Evolutionary conservation across 2,329 filamentous ascomycete genomes (phyloP).

Genomic region (Pezicula neosporulosa): DNA sequence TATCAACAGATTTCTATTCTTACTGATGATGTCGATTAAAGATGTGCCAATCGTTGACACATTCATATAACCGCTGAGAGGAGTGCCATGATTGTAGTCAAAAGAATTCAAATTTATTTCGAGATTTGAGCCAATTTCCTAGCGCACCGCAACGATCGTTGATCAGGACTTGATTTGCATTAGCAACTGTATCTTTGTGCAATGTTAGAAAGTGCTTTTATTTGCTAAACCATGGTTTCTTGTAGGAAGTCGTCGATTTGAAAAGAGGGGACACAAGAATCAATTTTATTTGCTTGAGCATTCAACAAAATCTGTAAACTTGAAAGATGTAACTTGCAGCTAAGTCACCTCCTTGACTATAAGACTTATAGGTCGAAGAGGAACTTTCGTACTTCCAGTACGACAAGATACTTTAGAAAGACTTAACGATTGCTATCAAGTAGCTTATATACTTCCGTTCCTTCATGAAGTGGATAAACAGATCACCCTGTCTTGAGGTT

Average conservation of each 20-base stretch:
- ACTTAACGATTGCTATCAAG: no score
- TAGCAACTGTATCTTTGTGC: slow-evolving; percentile 30
- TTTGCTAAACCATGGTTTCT: slow-evolving; percentile 41
- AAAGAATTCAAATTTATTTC: slow-evolving; percentile 58
- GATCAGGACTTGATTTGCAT: slow-evolving; percentile 46
- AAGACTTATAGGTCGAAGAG: neutral
- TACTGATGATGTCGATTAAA: slow-evolving; percentile 47
- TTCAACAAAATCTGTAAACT: neutral
- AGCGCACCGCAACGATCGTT: slow-evolving; percentile 54
- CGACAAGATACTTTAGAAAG: no score
- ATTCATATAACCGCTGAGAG: slow-evolving; percentile 45
- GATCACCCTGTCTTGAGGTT: no score
- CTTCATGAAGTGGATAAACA: no score
- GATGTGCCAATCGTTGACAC: slow-evolving; percentile 41
- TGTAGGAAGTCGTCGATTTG: slow-evolving; percentile 35
- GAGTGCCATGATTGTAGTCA: slow-evolving; percentile 54
- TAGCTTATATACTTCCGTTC: no score
- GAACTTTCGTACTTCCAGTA: no score
- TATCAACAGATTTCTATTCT: slow-evolving; percentile 53
- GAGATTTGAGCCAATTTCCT: slow-evolving; percentile 53
- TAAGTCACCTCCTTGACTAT: neutral
- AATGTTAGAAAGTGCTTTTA: slow-evolving; percentile 38
- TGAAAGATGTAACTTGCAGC: neutral
- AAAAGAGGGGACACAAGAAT: no score
- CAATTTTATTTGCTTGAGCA: slow-evolving; percentile 2